Base-by-base conservation (phyloP, 2,329 filamentous ascomycete species). In the Aspergillus pseudoterreus region DNA sequence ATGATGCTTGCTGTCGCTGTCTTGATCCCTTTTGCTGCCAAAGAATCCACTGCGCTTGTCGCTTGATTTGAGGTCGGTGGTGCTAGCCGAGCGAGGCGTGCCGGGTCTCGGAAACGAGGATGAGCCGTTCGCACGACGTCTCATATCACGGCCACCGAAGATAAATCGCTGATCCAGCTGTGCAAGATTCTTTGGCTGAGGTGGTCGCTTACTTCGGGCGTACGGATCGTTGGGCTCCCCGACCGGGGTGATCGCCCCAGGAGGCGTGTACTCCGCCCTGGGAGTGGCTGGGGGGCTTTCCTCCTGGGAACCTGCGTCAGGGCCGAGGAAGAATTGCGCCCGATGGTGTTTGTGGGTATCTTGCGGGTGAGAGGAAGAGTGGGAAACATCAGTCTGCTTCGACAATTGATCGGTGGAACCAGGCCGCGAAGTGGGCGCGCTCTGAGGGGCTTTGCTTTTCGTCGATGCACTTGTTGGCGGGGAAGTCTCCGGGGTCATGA, bases 171-270 rank as follows among this genome's bases (percentile, higher is more conserved):
- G 81, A 62, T 96, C 91, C 42, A 95, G 80, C 30, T 83, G 78
- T 43, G 82, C 81, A 4, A 85, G 74, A 57, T 85, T 83, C 57
- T 81, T 83, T 22, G 79, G 76, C 59, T 87, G 89, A 1, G 87
- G 85, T 2, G 84, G 82, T 47, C 91, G 85, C 62, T 87, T 91
- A 60, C 83, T 85, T 55, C 90, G 88, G n/a, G 90, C 85, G 64
- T 95, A 95, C 1, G 91, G 90, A 61, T 96, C 90, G 65, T 95
- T 88, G 46, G 77, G 79, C 53, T 95, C 90, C 22, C 88, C 90
- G 15, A 83, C 80, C 4, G 90, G 90, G 2, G 89, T 92, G 57
- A 89, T 87, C 0, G 90, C 86, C 54, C 88, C 83, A 22, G 86
- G 89, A 6, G 85, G 83, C 9, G 78, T 75, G 45, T 71, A 69